phyloP scores from a whole-genome alignment of 164 flowering plant species.

The Santalum album region DNA sequence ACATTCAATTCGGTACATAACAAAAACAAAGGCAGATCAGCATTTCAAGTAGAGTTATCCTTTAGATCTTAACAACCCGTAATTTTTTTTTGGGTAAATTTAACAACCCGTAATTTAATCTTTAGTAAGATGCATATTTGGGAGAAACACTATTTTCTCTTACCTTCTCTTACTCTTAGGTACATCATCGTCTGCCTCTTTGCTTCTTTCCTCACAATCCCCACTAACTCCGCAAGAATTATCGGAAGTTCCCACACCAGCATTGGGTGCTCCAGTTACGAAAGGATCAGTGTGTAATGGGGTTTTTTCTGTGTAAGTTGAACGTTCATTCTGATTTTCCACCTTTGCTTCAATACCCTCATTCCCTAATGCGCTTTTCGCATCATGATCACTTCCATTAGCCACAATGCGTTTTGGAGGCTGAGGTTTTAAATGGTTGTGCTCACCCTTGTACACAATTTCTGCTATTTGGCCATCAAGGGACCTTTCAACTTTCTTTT shows the following conservation, averaged over 20 bases:
- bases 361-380: conserved; percentile 19
- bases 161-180: conserved; percentile 74
- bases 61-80: too few species aligned
- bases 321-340: conserved; percentile 31
- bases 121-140: too few species aligned
- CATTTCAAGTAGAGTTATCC: too few species aligned
- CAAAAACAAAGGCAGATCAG: too few species aligned
- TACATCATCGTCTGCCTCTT: conserved; percentile 47
- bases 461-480: conserved; percentile 84
- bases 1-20: too few species aligned
- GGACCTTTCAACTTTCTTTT: conserved; percentile 88
- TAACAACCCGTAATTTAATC: too few species aligned
- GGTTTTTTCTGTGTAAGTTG: conserved; percentile 23
- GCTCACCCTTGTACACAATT: conserved; percentile 93
- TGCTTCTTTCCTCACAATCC: conserved; percentile 55
- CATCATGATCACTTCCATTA: conserved; percentile 33
- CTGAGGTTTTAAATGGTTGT: conserved; percentile 76
- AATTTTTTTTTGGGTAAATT: too few species aligned
- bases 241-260: conserved; percentile 30
- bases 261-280: conserved; percentile 18
- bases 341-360: conserved; percentile 34
- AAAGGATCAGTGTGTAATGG: conserved; percentile 18
- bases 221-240: conserved; percentile 53
- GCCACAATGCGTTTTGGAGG: conserved; percentile 41
- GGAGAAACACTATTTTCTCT: conserved; percentile 1